phyloP scores from a whole-genome alignment of 2,329 filamentous ascomycete genomes.

The Alternaria novae-zelandiae region DNA sequence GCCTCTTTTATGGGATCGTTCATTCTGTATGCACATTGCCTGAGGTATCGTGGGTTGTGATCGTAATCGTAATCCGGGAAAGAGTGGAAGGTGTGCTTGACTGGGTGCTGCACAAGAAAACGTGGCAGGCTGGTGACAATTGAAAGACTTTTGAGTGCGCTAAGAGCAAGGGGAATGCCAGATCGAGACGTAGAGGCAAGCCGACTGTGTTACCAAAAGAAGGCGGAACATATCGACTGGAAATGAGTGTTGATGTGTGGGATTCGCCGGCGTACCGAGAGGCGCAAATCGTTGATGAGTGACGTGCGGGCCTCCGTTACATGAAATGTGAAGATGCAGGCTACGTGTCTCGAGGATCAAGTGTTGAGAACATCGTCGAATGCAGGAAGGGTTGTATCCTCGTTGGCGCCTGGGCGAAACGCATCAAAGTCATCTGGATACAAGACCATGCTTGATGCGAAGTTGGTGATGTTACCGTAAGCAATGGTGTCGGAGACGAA shows the following conservation, averaged over 20 bases:
- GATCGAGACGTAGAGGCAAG: background rate
- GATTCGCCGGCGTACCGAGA: too few relatives aligned
- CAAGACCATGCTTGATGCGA: background rate
- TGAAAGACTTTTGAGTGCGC: background rate
- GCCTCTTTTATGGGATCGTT: background rate
- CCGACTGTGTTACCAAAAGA: background rate
- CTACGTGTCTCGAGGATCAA: background rate
- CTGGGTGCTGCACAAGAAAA: background rate
- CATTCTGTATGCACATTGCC: background rate
- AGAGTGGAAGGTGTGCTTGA: background rate
- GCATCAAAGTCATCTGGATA: slow-evolving; percentile 1
- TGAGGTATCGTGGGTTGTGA: background rate
- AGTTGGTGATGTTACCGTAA: background rate
- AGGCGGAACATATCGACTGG: background rate
- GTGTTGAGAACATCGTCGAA: background rate
- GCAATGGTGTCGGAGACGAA: background rate
- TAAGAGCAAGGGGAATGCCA: background rate
- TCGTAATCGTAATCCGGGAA: background rate
- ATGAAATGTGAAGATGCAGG: background rate
- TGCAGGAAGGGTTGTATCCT: slow-evolving; percentile 25
- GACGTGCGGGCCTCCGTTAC: too few relatives aligned
- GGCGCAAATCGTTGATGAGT: too few relatives aligned
- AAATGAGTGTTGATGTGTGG: background rate
- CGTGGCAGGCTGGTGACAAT: background rate
- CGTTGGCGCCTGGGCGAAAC: slow-evolving; percentile 27